Percentiles rank a stretch among this genome's conserved stretches.
These are phyloP conservation scores for Sextonia rubra DNA, from an alignment of 164 flowering plant genomes.

Conservation along the genomic window DNA sequence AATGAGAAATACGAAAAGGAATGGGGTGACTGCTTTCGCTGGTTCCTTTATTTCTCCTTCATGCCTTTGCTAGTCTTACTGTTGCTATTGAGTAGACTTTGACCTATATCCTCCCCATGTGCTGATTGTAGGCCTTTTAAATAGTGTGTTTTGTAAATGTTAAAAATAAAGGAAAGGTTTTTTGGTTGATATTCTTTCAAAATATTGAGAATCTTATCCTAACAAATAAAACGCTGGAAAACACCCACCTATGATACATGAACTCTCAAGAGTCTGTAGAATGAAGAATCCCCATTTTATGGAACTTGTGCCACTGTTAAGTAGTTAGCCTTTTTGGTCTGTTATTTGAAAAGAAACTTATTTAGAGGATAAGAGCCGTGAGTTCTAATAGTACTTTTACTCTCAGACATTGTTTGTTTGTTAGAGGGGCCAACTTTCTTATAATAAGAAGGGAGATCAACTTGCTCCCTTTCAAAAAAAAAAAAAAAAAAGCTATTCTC, in stretches of 20 bases:
- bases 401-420: not conserved
- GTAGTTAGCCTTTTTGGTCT: conserved; percentile 6
- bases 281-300: conserved; percentile 1
- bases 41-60: not conserved
- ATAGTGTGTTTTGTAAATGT: not conserved
- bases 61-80: not conserved
- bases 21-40: not conserved
- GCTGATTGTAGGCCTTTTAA: not conserved
- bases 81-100: not conserved
- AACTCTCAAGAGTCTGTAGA: not conserved
- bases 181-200: no score
- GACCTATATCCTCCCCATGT: conserved; percentile 5
- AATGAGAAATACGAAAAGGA: not conserved
- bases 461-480: not conserved
- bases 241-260: conserved; percentile 11
- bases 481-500: no score
- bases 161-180: not conserved
- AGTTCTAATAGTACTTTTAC: not conserved
- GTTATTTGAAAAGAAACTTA: not conserved
- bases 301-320: not conserved
- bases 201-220: conserved; percentile 12
- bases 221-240: not conserved
- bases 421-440: no score
- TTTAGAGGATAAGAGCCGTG: not conserved
- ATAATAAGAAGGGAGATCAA: not conserved